Base-by-base conservation (phyloP, 345 rosid genomes). In the Raphanus raphanistrum region DNA sequence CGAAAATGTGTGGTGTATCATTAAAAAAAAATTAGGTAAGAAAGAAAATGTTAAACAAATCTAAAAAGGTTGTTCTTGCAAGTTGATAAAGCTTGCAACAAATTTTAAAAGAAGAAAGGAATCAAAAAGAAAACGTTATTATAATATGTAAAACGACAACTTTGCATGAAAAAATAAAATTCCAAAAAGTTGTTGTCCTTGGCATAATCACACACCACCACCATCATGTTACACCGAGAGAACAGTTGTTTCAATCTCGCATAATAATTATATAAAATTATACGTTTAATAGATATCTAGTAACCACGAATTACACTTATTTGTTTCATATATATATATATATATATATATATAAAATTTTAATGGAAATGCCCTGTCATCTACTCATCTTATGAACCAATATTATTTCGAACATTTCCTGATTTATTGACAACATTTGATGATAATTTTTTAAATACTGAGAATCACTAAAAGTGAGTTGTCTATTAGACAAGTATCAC, bases 161-260 rank as follows among this genome's bases (percentile, higher is more conserved):
- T 73, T 73, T 63, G 71, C 77, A 64, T 64, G 63, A 54, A 63
- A 66, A n/a, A 35, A 25, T 35, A 25, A 65, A 65, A 6, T 74
- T 35, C 57, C 28, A 65, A 65, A 74, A 74, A 65, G 65, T 36
- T 64, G 77, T 58, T 73, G 76, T 73, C 70, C n/a, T 73, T 26
- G 16, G 64, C 77, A 65, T 27, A 52, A 64, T 65, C 64, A 74
- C 55, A 65, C 77, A 74, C 65, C 77, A 74, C 77, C 50, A 65
- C 72, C 78, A 74, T 54, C 71, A 65, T 74, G 55, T 65, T 65
- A 55, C 77, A 67, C 73, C 79, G 38, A 66, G 31, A 75, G 67
- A 75, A 66, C 66, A 58, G 59, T 66, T 58, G 65, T 66, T 66
- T 66, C 72, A 66, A 66, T 65, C 26, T 74, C 11, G 27, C 52